Evolutionary conservation across 768 basidiomycete species (phyloP), one percentile per base, ranked within the genome.

Genomic region (Leucosporidium yakuticum): DNA sequence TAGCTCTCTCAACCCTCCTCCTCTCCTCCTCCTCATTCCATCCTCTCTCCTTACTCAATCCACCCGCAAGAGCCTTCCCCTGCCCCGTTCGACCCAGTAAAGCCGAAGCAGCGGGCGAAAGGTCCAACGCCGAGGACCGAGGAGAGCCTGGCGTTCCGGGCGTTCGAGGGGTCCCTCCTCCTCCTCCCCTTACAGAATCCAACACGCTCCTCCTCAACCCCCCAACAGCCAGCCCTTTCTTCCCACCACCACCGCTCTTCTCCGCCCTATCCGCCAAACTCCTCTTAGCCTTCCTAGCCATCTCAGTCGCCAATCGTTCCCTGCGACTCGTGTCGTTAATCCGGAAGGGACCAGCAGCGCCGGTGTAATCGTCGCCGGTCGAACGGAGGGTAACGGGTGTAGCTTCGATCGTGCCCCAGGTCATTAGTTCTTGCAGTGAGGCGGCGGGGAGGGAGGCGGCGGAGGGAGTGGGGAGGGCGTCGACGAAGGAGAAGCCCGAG

Each of bases 371-470:
- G 69, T 23, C 61, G 47, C 86, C 83, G 15, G 83, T 80, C 73
- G 84, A 81, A 17, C 86, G 85, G 71, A 98, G 84, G 7, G 96
- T 83, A 62, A 95, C 87, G 4, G 96, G 96, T 14, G 96, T 98
- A 21, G 90, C 88, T 71, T 87, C 86, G 29, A 98, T 82, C 19
- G 91, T 93, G 2, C 96, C 96, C 92, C 91, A 94, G 19, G 96
- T 99, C 88, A 98, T 92, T 21, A 99, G 84, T 73, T 97, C 88
- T 75, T 92, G 91, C 61, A 98, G 83, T 1, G 90, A 89, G 7
- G 83, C 81, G 2, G 92, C 85, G 0, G 90, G 90, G 56, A 97
- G 84, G 74, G 90, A 83, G 8, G 86, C 83, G 0, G 92, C 87
- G 11, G 88, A 89, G 2, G 93, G 93, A 0, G 93, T 91, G 4